A percentile compares a stretch with the other conserved stretches of the same genome.
Evolutionary conservation across 371 early-diverging fungal species (phyloP).

Genomic region (Capillidium rhysosporum): DNA sequence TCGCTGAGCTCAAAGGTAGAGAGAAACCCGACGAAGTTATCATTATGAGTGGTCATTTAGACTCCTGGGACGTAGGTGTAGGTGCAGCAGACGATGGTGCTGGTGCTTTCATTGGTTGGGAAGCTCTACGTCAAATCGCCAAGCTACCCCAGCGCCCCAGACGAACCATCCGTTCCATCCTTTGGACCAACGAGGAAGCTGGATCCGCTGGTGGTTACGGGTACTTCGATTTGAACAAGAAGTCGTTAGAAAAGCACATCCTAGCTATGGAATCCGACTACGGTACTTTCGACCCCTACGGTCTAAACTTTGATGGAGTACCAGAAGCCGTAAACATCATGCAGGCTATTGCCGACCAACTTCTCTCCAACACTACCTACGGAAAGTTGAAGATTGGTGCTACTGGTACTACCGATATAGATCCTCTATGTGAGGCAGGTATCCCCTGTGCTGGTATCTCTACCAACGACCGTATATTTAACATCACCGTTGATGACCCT

Average conservation of each 20-base stretch:
- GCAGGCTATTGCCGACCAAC: not conserved
- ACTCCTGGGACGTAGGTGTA: constrained; percentile 33
- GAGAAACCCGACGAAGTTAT: constrained; percentile 25
- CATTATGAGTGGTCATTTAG: constrained; percentile 31
- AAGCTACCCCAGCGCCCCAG: constrained; percentile 15
- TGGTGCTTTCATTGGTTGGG: constrained; percentile 28
- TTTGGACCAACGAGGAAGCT: constrained; percentile 34
- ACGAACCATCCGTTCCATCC: constrained; percentile 30
- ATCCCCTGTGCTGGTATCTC: constrained; percentile 6
- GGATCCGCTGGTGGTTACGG: constrained; percentile 22
- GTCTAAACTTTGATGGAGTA: constrained; percentile 15
- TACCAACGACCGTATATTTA: not conserved
- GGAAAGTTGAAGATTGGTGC: not conserved
- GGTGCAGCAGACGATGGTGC: constrained; percentile 31
- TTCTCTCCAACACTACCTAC: not conserved
- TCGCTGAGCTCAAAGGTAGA: constrained; percentile 25
- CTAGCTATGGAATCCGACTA: constrained; percentile 30
- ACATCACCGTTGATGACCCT: not conserved
- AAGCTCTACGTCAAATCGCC: constrained; percentile 21
- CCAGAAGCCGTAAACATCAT: not conserved
- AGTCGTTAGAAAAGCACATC: constrained; percentile 13
- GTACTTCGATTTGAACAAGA: constrained; percentile 19
- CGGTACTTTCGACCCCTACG: constrained; percentile 30
- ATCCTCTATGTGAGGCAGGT: constrained; percentile 9
- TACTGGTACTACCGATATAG: not conserved